These are phyloP conservation scores for Mycena rosella DNA, from an alignment of 768 basidiomycete species.

Conservation along the genomic window DNA sequence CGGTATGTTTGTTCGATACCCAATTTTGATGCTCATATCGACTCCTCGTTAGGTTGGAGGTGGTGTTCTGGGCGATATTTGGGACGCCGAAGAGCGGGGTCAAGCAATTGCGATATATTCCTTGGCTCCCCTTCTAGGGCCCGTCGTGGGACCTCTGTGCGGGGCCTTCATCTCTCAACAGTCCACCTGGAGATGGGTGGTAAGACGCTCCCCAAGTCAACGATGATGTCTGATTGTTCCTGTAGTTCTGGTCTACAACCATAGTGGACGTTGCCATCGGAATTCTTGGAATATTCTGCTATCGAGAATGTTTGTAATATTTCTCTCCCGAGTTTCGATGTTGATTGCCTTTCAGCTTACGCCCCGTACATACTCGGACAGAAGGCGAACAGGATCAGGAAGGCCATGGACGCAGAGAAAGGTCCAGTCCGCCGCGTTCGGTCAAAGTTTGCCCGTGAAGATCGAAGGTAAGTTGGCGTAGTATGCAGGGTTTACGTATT, in stretches of 20 bases:
- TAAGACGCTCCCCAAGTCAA: background rate
- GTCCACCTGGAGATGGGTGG: slow-evolving; percentile 34
- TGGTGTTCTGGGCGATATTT: slow-evolving; percentile 75
- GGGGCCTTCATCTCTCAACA: slow-evolving; percentile 58
- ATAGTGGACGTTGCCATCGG: slow-evolving; percentile 70
- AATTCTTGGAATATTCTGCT: slow-evolving; percentile 63
- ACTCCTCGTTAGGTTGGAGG: slow-evolving; percentile 62
- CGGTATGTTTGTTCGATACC: slow-evolving; percentile 60
- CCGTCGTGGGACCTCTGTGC: slow-evolving; percentile 72
- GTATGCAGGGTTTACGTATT: too few relatives aligned
- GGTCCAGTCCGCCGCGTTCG: slow-evolving; percentile 51
- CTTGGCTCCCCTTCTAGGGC: slow-evolving; percentile 74
- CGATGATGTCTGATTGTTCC: background rate
- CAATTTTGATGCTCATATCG: slow-evolving; percentile 46
- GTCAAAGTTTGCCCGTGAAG: slow-evolving; percentile 56
- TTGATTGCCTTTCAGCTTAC: slow-evolving; percentile 51
- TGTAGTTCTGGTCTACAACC: slow-evolving; percentile 71
- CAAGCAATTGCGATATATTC: slow-evolving; percentile 74
- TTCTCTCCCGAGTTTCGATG: slow-evolving; percentile 37
- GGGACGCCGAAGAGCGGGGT: slow-evolving; percentile 72
- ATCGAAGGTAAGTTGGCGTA: slow-evolving; percentile 44
- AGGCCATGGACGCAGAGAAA: slow-evolving; percentile 62
- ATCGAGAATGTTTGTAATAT: slow-evolving; percentile 69
- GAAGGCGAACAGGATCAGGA: slow-evolving; percentile 63
- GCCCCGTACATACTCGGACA: slow-evolving; percentile 60